Evolutionary conservation across 345 rosid genomes (phyloP), one percentile per base, ranked within the genome.

Genomic region (Salix viminalis): DNA sequence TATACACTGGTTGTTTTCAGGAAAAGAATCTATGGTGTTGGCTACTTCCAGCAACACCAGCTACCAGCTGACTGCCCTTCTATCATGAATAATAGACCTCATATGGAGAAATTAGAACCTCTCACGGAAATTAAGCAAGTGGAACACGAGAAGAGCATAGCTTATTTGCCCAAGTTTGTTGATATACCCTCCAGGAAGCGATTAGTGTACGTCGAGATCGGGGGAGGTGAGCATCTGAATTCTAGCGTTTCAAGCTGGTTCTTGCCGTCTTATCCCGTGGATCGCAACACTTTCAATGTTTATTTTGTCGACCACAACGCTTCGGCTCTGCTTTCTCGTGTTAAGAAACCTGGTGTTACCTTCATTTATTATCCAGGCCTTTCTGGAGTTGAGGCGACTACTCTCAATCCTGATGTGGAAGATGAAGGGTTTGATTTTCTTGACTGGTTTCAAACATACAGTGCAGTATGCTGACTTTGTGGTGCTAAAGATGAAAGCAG

Each of bases 351-450:
- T 1, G 96, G 97, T 11, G 78, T 89, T 12, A 88, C 90, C 79
- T 92, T 94, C 75, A 82, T 94, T 73, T 92, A 94, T 79, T 86
- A 90, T 73, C 98, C 98, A 0, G 98, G 87, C 41, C 95, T 94
- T 1, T 86, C 86, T 26, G 89, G 85, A 65, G 75, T 74, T 2
- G 85, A 84, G 52, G 73, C 70, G 4, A 44, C 56, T 79, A 44
- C 56, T 76, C 64, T 73, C 5, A 67, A 61, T 56, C 60, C 64
- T 48, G 76, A 50, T 18, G 50, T 60, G 34, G 92, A 81, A 71
- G 91, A 86, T 36, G 94, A 88, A 52, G 89, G 83, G 15, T 94
- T 94, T 64, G 84, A 91, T 81, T 89, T 94, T 74, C 91, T 88
- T 19, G 87, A 71, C 26, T 94, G 99, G 99, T 91, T 91, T 94